A percentile compares a stretch with the other conserved stretches of the same genome.
phyloP scores from a whole-genome alignment of 208 protist species.

The Trypanosoma congolense region DNA sequence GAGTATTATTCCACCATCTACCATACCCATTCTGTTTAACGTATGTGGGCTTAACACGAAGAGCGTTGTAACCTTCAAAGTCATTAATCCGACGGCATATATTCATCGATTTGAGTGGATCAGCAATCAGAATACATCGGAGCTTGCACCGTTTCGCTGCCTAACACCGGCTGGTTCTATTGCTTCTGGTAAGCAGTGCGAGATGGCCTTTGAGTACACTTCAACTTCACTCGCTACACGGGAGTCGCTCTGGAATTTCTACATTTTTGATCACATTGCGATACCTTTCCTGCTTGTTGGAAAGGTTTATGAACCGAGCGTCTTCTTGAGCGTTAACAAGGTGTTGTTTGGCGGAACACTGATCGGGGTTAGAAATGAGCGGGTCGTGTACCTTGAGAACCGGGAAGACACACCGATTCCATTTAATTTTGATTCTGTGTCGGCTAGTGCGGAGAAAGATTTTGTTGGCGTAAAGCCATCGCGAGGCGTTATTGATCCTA shows the following conservation, averaged over 20 bases:
- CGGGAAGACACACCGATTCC: slow-evolving; percentile 89
- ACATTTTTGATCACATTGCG: slow-evolving; percentile 72
- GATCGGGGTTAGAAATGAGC: slow-evolving; percentile 66
- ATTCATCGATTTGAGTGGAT: slow-evolving; percentile 93
- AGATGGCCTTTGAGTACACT: slow-evolving; percentile 95
- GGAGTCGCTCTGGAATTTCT: slow-evolving; percentile 91
- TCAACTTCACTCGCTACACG: slow-evolving; percentile 74
- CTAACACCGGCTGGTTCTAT: slow-evolving; percentile 77
- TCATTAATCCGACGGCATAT: slow-evolving; percentile 93
- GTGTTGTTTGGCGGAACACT: slow-evolving; percentile 91
- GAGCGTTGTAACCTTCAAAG: slow-evolving; percentile 85
- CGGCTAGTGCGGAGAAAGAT: slow-evolving; percentile 29
- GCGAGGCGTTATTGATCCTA: slow-evolving; percentile 71
- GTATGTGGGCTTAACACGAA: slow-evolving; percentile 85
- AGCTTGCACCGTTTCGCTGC: slow-evolving; percentile 85
- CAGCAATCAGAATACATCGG: slow-evolving; percentile 29
- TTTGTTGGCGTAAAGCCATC: slow-evolving; percentile 78
- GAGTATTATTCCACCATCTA: slow-evolving; percentile 27
- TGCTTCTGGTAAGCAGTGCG: slow-evolving; percentile 83
- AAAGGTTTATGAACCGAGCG: slow-evolving; percentile 88
- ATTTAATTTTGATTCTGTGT: slow-evolving; percentile 88
- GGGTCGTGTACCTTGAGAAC: slow-evolving; percentile 90
- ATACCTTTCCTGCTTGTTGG: slow-evolving; percentile 94
- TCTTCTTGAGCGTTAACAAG: slow-evolving; percentile 85
- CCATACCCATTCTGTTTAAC: slow-evolving; percentile 74